Evolutionary conservation across 2,329 filamentous ascomycete species (phyloP), one percentile per base, ranked within the genome.

Genomic region (Scytalidium sp.): DNA sequence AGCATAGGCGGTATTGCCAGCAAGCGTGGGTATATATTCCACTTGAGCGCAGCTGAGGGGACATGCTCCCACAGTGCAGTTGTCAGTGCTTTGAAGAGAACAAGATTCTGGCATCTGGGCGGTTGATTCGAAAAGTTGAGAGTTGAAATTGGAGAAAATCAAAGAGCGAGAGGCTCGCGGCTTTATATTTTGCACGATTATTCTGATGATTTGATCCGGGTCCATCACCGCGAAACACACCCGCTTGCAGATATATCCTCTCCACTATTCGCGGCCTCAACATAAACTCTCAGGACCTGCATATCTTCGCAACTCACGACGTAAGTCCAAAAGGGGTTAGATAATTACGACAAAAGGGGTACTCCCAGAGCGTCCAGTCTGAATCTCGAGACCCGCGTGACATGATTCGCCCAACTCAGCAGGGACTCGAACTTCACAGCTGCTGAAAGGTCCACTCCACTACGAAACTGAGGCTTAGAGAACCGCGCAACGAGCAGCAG

Each of bases 1-100:
- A 0, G 71, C 57, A 58, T 79, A 80, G 64, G 79, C 73, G 44
- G 72, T 67, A 56, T 81, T 81, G 20, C 72, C 78, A 4, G 65
- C 68, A 2, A 80, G 64, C 41, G 65, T 72, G 0, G 80, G 80
- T 20, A 74, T 67, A 62, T 83, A 84, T 42, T 47, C 47, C 3
- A 58, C 41, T 40, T 55, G 45, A 19, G 47, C 52, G 15, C 41
- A 39, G 19, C 32, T 48, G 17, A 58, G 36, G 17, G 46, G 39
- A 46, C 53, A 58, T 36, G 55, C 56, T 19, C 19, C 43, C 11
- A 56, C 36, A 8, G 56, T 55, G 39, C 53, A 58, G 25, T 48
- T 48, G 27, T 19, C 23, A 36, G 32, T 36, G 32, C 32, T 36
- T 36, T 36, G 32, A n/a, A 36, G 32, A 36, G 32, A n/a, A 36